Evolutionary conservation across 352 stramenopile genomes (phyloP), one percentile per base, ranked within the genome.

Genomic region (Salisapilia sapeloensis): DNA sequence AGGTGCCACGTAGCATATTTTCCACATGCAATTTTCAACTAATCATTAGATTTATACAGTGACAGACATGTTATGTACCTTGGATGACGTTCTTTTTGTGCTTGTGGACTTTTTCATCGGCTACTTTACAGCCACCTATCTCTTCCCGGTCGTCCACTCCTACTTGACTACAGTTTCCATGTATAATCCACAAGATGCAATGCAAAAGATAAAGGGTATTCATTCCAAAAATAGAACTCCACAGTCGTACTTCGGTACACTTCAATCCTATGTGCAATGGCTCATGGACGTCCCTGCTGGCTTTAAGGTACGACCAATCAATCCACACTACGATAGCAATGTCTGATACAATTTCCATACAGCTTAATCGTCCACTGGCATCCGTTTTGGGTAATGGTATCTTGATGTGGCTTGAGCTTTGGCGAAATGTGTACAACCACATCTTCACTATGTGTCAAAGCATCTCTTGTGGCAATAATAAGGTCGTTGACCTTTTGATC

Each of bases 361-460:
- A 65, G 52, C 46, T 97, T 5, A 97, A 97, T 43, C 60, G 78
- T 4, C 61, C 80, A 1, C 48, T 96, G 6, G 89, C 87, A 2
- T 65, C 75, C 10, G 87, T 86, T 29, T 54, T 96, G 22, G 79
- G 77, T 33, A 82, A 80, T 24, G 62, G 60, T 3, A 84, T 94
- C 24, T 44, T 85, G 25, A 41, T 86, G 20, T 81, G 74, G 58
- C 54, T 91, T 12, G 57, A 85, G 16, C 40, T 81, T 6, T 86
- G 77, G 61, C n/a, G n/a, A n/a, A 8, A 15, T 51, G 14, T 16
- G 57, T 17, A 20, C 20, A 21, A 29, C 18, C 18, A 17, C 11
- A 7, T 29, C 13, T 31, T 1, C 24, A 6, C 4, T 9, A 2
- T 26, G 21, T 19, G 7, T 34, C 10, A 23, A 12, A 15, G 4